Conservation (phyloP, 139 green algal genomes). For the Micractinium conductrix region DNA sequence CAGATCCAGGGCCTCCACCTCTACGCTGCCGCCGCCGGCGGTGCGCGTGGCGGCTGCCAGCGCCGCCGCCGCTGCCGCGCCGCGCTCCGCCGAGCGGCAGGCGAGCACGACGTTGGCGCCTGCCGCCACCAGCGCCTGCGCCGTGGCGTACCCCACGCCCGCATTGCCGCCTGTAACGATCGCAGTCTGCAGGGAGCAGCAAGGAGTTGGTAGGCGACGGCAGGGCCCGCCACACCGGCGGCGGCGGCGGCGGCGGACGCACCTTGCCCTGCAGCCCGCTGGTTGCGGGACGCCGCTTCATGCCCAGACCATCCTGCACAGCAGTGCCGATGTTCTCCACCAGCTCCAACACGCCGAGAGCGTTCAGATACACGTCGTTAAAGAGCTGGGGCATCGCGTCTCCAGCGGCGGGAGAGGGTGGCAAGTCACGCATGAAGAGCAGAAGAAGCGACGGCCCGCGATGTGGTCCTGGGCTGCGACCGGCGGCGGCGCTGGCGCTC, state of each 20-base stretch:
- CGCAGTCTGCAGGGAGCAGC: background rate
- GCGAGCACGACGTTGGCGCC: constrained; percentile 55
- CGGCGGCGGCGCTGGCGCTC: too few species aligned
- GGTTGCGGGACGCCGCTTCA: background rate
- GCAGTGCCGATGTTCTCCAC: constrained; percentile 10
- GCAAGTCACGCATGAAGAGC: too few species aligned
- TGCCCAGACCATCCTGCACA: constrained; percentile 6
- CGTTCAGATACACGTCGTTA: constrained; percentile 6
- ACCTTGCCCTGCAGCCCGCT: background rate
- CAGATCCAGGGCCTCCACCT: constrained; percentile 65
- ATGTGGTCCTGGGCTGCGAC: too few species aligned
- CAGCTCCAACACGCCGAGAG: constrained; percentile 19
- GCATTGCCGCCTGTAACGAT: constrained; percentile 51
- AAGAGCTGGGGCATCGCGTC: too few species aligned
- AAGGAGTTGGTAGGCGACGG: background rate
- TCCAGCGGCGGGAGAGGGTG: too few species aligned
- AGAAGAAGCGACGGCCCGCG: too few species aligned
- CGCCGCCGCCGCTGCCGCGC: constrained; percentile 14
- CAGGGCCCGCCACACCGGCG: background rate
- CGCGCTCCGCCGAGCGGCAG: constrained; percentile 17
- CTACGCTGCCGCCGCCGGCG: constrained; percentile 25
- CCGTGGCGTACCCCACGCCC: constrained; percentile 52
- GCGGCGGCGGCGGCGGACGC: too few species aligned
- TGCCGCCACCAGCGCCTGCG: constrained; percentile 26
- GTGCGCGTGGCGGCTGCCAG: background rate